These are phyloP conservation scores for Globisporangium viniferum DNA, from an alignment of 352 stramenopile species.

Conservation along the genomic window DNA sequence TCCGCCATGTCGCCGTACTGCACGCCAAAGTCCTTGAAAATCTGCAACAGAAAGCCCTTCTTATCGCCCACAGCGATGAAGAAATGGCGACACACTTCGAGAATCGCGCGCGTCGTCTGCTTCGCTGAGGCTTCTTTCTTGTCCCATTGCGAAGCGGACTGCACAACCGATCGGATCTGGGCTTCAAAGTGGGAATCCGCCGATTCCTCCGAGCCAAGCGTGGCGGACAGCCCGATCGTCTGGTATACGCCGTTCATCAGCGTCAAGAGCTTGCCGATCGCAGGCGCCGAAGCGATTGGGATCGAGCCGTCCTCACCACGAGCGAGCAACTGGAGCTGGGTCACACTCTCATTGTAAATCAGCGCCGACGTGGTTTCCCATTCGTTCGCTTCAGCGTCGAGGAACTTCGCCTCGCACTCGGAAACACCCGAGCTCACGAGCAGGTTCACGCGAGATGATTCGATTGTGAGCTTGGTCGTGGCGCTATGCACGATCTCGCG, in stretches of 20 bases:
- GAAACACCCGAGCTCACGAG: conserved; percentile 25
- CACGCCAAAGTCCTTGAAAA: conserved; percentile 67
- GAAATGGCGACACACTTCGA: conserved; percentile 48
- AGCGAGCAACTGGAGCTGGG: conserved; percentile 28
- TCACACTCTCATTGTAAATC: conserved; percentile 31
- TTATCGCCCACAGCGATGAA: conserved; percentile 53
- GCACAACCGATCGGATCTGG: conserved; percentile 45
- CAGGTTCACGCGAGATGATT: conserved; percentile 29
- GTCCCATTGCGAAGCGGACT: conserved; percentile 28
- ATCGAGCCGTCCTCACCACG: neutral
- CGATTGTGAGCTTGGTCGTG: conserved; percentile 29
- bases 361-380: conserved; percentile 35
- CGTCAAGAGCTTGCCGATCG: conserved; percentile 31
- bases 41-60: conserved; percentile 59
- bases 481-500: conserved; percentile 28
- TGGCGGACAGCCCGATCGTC: conserved; percentile 23
- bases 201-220: conserved; percentile 14
- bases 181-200: conserved; percentile 43
- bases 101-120: conserved; percentile 27
- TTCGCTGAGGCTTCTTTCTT: conserved; percentile 14
- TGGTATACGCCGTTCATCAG: conserved; percentile 46
- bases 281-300: conserved; percentile 3
- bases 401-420: conserved; percentile 14
- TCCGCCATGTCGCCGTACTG: conserved; percentile 67
- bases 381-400: conserved; percentile 12